phyloP scores from a whole-genome alignment of 2,329 filamentous ascomycete species.

The Aspergillus pseudonomiae region DNA sequence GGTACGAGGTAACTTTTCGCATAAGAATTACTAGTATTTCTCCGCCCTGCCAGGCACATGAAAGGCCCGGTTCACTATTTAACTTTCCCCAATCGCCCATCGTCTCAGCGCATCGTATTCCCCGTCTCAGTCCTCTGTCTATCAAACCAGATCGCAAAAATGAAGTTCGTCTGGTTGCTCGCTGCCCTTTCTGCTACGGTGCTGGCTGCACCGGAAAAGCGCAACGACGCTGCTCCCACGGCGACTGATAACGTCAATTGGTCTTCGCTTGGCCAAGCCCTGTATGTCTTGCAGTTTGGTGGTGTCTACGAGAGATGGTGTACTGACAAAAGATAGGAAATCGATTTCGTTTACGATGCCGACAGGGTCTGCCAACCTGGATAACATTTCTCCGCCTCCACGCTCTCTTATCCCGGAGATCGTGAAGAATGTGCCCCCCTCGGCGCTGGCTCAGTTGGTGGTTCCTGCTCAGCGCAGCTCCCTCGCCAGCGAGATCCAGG shows the following conservation, averaged over 20 bases:
- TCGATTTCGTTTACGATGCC: slow-evolving; percentile 17
- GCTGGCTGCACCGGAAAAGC: slow-evolving; percentile 17
- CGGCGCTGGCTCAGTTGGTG: slow-evolving; percentile 33
- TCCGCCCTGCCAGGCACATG: background rate
- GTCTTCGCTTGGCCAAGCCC: slow-evolving; percentile 21
- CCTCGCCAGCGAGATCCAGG: slow-evolving; percentile 34
- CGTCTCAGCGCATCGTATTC: background rate
- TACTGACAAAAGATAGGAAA: slow-evolving; percentile 14
- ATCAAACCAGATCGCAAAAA: slow-evolving; percentile 10
- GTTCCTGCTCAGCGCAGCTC: slow-evolving; percentile 33
- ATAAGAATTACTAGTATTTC: background rate
- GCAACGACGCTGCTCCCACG: slow-evolving; percentile 6
- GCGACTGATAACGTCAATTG: slow-evolving; percentile 21
- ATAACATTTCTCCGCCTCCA: slow-evolving; percentile 36
- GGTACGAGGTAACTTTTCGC: background rate
- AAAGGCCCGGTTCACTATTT: background rate
- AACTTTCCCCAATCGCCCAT: background rate
- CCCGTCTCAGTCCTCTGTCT: background rate
- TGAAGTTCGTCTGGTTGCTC: slow-evolving; percentile 21
- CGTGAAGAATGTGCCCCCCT: slow-evolving; percentile 34
- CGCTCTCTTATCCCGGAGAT: slow-evolving; percentile 33
- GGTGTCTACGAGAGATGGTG: background rate
- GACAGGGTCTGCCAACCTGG: slow-evolving; percentile 32
- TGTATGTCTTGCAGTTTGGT: slow-evolving; percentile 17
- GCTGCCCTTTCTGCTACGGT: slow-evolving; percentile 22